Base-by-base conservation (phyloP, 176 grass and related monocot species). In the Thalia dealbata region DNA sequence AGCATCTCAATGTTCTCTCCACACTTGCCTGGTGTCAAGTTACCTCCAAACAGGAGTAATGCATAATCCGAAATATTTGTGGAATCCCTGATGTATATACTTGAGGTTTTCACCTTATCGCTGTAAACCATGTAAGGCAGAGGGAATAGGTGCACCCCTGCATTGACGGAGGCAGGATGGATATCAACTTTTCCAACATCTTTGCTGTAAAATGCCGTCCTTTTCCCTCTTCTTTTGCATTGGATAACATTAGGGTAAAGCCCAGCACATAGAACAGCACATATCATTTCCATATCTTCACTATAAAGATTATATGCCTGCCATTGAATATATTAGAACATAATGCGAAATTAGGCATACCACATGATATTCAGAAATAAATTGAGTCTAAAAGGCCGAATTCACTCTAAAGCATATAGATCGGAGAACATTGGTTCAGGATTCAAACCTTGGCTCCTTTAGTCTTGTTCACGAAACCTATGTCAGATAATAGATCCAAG, bases 61-160 rank as follows among this genome's bases (percentile, higher is more conserved):
- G 87, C 82, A 44, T 97, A 97, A 75, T 97, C 93, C 12, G 93
- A 97, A 80, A 97, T 90, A 60, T 97, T 97, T 75, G 93, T 97
- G 2, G 87, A 90, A 78, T 97, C 93, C 73, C 89, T 92, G 12
- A 97, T 81, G 82, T 81, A 97, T 76, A 97, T 88, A 75, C 72
- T 85, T 50, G 87, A 82, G 9, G 93, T 88, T 69, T 97, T 97
- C 65, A 97, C 89, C 85, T 90, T 97, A 64, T 97, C 89, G 38
- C 93, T 92, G 45, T 97, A 97, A 69, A 97, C 85, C 87, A 97
- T 79, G 73, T 92, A 96, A 70, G 93, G 89, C 76, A 92, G 82
- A 41, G 93, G 89, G 79, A 90, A 92, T 42, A 83, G 64, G 46
- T 92, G 74, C 50, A 87, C 80, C 50, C 81, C 81, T 15, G 93